Base-by-base conservation (phyloP, 805 yeast species). In the Starmerella lactis-condensi region DNA sequence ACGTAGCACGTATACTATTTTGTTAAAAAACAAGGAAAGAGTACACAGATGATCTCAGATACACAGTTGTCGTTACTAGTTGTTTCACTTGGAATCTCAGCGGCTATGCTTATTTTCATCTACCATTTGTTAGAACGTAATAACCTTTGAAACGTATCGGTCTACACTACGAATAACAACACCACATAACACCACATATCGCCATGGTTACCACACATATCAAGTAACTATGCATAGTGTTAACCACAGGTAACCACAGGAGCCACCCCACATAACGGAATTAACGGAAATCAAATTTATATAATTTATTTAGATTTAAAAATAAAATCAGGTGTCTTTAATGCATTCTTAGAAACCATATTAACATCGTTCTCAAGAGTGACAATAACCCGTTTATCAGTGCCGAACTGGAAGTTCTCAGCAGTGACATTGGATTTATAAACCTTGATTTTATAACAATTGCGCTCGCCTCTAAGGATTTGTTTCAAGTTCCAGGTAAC, bases 291-390 rank as follows among this genome's bases (percentile, higher is more conserved):
- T n/a, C n/a, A n/a, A n/a, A n/a, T n/a, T n/a, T n/a, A n/a, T n/a
- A n/a, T n/a, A n/a, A n/a, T n/a, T n/a, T n/a, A n/a, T n/a, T n/a
- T n/a, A n/a, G n/a, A n/a, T n/a, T n/a, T n/a, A n/a, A 36, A 31
- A 12, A 34, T 32, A 6, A 22, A 54, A 19, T 65, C 61, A 4
- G 83, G 76, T 36, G 58, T 60, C 36, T 61, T 61, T 56, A 81
- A 69, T 2, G 68, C 64, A 33, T 58, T 61, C 43, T 66, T 68
- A 34, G 65, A 65, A 5, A 72, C 72, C 67, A 78, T 61, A 2
- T 75, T 69, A 20, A 81, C 82, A 46, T 79, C 85, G 47, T 79
- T 70, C 34, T 70, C 71, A 40, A 74, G 56, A 2, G 92, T 77
- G 30, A 79, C 63, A 36, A 78, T 67, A 31, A 81, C 75, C 31